phyloP scores from a whole-genome alignment of 106 monocot species.

The Amphibolis antarctica region DNA sequence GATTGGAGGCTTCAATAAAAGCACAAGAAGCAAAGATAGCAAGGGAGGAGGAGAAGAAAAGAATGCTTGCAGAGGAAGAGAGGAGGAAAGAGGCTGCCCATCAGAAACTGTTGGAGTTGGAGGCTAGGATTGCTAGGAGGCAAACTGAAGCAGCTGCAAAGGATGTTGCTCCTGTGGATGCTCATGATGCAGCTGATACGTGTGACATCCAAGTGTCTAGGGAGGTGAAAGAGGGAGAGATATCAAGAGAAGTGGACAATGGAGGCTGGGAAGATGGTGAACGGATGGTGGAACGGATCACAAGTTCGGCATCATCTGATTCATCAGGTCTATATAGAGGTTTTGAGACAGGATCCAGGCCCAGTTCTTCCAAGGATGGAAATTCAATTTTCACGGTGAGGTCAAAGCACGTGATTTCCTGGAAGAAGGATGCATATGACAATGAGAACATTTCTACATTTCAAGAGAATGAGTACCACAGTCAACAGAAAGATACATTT shows the following conservation, averaged over 20 bases:
- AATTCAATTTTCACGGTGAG: constrained; percentile 30
- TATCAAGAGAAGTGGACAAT: constrained; percentile 15
- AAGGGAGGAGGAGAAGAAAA: constrained; percentile 79
- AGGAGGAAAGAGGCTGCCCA: constrained; percentile 82
- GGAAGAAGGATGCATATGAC: constrained; percentile 28
- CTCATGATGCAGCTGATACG: too few relatives aligned
- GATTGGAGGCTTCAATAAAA: constrained; percentile 46
- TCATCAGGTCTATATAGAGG: constrained; percentile 30
- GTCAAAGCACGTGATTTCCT: constrained; percentile 31
- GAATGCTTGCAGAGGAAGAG: constrained; percentile 61
- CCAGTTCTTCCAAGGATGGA: constrained; percentile 25
- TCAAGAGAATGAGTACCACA: constrained; percentile 22
- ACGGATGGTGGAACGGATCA: constrained; percentile 35
- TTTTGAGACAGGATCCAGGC: constrained; percentile 26
- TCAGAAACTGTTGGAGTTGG: constrained; percentile 71
- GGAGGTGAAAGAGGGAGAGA: constrained; percentile 22
- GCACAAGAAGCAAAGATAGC: constrained; percentile 64
- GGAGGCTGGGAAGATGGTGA: constrained; percentile 56
- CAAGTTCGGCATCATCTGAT: constrained; percentile 36
- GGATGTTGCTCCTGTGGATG: constrained; percentile 26
- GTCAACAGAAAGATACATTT: constrained; percentile 37
- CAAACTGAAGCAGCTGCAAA: constrained; percentile 36
- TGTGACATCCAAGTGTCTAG: constrained; percentile 12
- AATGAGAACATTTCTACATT: constrained; percentile 19
- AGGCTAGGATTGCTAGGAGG: constrained; percentile 69